Conservation (phyloP, 2,329 filamentous ascomycete genomes). For the Penicillium sp. region DNA sequence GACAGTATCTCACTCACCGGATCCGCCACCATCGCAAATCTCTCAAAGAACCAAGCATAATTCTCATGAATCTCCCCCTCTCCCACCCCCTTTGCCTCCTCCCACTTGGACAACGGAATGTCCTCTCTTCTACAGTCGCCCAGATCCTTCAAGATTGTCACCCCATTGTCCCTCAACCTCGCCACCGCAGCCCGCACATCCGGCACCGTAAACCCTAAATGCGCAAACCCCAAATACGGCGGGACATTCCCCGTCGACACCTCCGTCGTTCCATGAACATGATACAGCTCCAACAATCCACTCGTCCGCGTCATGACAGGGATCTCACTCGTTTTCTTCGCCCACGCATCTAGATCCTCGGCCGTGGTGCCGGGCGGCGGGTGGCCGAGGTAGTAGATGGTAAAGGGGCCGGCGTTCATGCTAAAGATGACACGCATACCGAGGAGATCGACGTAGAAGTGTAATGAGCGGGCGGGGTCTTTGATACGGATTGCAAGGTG, state of each 20-base stretch:
- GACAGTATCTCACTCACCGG: slow-evolving; percentile 35
- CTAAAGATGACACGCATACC: slow-evolving; percentile 47
- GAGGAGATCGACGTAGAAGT: slow-evolving; percentile 45
- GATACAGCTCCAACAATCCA: slow-evolving; percentile 44
- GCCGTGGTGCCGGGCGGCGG: slow-evolving; percentile 35
- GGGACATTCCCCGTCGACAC: slow-evolving; percentile 39
- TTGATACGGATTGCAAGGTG: slow-evolving; percentile 45
- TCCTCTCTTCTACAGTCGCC: slow-evolving; percentile 33
- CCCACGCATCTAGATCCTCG: slow-evolving; percentile 36
- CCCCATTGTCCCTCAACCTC: slow-evolving; percentile 34
- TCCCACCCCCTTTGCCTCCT: slow-evolving; percentile 38
- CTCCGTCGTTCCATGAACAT: slow-evolving; percentile 43
- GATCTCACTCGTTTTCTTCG: slow-evolving; percentile 32
- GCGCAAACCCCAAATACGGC: slow-evolving; percentile 44
- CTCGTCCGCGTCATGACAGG: slow-evolving; percentile 35
- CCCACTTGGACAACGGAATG: slow-evolving; percentile 42
- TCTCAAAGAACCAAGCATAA: slow-evolving; percentile 40
- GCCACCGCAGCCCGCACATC: slow-evolving; percentile 38
- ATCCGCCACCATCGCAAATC: slow-evolving; percentile 46
- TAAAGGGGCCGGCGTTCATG: slow-evolving; percentile 46
- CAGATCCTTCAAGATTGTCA: slow-evolving; percentile 42
- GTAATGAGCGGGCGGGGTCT: slow-evolving; percentile 39
- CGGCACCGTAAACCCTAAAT: slow-evolving; percentile 47
- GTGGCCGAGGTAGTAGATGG: slow-evolving; percentile 47
- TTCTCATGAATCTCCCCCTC: slow-evolving; percentile 39